phyloP scores from a whole-genome alignment of 805 yeast genomes.

The Lachancea cidri region DNA sequence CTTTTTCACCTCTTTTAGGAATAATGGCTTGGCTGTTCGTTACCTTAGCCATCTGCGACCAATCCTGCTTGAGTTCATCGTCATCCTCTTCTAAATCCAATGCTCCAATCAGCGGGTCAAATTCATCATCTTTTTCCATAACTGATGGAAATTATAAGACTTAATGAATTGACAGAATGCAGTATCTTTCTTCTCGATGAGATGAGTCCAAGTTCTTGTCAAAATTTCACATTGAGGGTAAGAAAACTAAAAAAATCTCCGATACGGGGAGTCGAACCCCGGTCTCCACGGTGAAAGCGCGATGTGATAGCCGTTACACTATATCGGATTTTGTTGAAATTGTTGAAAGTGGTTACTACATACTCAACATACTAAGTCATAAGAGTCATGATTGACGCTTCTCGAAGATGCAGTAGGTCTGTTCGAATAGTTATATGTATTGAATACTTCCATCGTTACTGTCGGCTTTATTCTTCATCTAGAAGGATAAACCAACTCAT shows the following conservation, averaged over 20 bases:
- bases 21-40: constrained; percentile 26
- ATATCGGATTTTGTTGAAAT: constrained; percentile 11
- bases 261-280: constrained; percentile 18
- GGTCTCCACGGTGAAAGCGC: constrained; percentile 18
- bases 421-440: no score
- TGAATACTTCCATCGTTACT: no score
- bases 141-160: no score
- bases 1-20: constrained; percentile 81
- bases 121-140: constrained; percentile 5
- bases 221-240: neutral
- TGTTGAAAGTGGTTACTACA: no score
- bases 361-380: neutral
- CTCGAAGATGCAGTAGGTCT: no score
- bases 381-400: neutral
- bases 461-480: no score
- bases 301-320: constrained; percentile 18
- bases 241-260: constrained; percentile 8
- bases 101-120: neutral
- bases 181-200: neutral
- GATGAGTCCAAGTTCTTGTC: neutral
- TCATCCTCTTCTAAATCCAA: constrained; percentile 28
- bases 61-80: constrained; percentile 49
- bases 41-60: constrained; percentile 40
- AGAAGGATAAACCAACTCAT: no score
- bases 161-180: no score